Evolutionary conservation across 2,329 filamentous ascomycete genomes (phyloP), one percentile per base, ranked within the genome.

Genomic region (Clarireedia paspali): DNA sequence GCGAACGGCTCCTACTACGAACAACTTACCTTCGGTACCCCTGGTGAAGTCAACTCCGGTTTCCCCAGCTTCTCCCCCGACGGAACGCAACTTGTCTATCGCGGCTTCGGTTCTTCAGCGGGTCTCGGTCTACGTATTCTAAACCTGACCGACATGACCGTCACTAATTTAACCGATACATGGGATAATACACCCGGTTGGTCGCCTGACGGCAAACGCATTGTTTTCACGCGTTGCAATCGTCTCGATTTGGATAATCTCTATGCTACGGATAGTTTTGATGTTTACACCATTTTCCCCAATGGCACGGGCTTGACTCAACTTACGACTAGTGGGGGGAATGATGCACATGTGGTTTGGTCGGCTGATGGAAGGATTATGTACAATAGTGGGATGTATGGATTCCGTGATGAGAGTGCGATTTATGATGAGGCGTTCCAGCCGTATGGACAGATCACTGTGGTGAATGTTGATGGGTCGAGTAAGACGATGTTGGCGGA

Each of bases 271-370:
- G 48, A 42, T 50, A 70, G 68, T 49, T 75, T 71, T 54, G 72
- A 75, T 36, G 63, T 76, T 26, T 73, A 66, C 57, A 75, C 72
- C 2, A 74, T 75, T 50, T 61, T 60, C 5, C 71, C 73, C 1
- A 70, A 76, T 56, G 72, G 74, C 2, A 70, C 67, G 0, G 71
- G 72, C 26, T 60, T 73, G 12, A 63, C 56, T 12, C 53, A 64
- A 10, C 57, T 73, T 10, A 74, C 71, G 0, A 65, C 60, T 5
- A 70, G 67, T 48, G 64, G 64, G 5, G 70, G 69, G 4, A 75
- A 76, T 50, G 73, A 76, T 52, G 73, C 73, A 0, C 73, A 75
- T 61, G 73, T 73, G 1, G 71, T 75, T 1, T 76, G 74, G 73
- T 68, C 70, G 0, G 63, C 67, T 1, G 73, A 75, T 63, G 72